phyloP scores from a whole-genome alignment of 1,284 basidiomycete genomes.

The Phlebopus sp. region DNA sequence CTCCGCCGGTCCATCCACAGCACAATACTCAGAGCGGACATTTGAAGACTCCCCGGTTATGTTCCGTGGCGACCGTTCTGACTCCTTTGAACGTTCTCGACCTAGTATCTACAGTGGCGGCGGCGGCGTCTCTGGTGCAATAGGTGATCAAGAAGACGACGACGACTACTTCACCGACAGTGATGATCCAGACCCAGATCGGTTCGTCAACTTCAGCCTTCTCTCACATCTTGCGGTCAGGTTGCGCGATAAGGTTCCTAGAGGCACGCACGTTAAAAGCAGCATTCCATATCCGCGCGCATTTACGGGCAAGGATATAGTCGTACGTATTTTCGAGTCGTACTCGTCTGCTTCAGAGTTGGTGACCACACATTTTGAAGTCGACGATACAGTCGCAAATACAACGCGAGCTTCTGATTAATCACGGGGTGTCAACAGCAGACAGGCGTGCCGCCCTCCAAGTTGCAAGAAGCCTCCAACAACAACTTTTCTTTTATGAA shows the following conservation, averaged over 20 bases:
- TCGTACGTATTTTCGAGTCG: conserved; percentile 55
- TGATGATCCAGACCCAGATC: conserved; percentile 70
- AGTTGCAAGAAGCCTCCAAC: conserved; percentile 87
- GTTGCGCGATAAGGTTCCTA: conserved; percentile 81
- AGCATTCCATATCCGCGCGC: conserved; percentile 83
- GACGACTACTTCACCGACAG: conserved; percentile 64
- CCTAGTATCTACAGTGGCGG: conserved; percentile 28
- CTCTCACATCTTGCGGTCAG: conserved; percentile 88
- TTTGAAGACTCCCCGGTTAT: conserved; percentile 22
- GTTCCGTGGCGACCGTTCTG: conserved; percentile 21
- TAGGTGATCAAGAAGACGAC: conserved; percentile 48
- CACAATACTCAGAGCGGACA: conserved; percentile 14
- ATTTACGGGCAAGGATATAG: conserved; percentile 91
- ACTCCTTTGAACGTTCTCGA: conserved; percentile 28
- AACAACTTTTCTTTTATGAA: conserved; percentile 94
- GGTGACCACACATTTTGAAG: conserved; percentile 35
- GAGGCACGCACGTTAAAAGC: conserved; percentile 86
- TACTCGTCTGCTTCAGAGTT: neutral
- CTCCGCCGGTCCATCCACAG: conserved; percentile 24
- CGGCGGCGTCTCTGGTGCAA: conserved; percentile 42
- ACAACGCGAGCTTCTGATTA: conserved; percentile 63
- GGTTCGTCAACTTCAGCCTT: conserved; percentile 84
- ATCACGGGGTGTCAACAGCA: conserved; percentile 64
- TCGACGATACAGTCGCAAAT: conserved; percentile 82
- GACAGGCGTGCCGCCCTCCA: conserved; percentile 82